Base-by-base conservation (phyloP, 108 stramenopile species). In the Fragilaria crotonensis region DNA sequence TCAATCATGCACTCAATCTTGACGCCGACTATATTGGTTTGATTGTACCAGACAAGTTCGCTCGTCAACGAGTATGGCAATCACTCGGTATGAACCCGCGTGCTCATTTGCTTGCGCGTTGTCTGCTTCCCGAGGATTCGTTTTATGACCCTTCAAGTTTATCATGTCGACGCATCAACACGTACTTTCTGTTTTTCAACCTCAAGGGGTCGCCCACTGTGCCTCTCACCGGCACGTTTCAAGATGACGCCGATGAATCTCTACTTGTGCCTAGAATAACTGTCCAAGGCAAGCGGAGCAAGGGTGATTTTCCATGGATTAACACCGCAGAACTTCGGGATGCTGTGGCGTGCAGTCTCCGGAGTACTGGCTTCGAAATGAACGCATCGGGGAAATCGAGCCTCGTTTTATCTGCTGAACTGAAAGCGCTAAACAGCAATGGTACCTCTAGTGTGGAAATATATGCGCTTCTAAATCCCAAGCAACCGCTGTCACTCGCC, bases 21-120 rank as follows among this genome's bases (percentile, higher is more conserved):
- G 14, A 45, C 0, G 75, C 75, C 0, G 20, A 54, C 3, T 64
- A 51, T 56, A 49, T 76, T 11, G 75, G 48, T 20, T 30, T 76
- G 19, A 67, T 76, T 50, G 64, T 65, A 19, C 75, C 75, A 0
- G 50, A 54, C 41, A 71, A 71, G 49, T 76, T 76, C 68, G 70
- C 58, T 25, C 45, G 70, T 30, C 25, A 31, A 33, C 45, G 68
- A 11, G 56, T 71, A 20, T 71, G 70, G 75, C 23, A 25, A 25
- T 66, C 75, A 9, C 44, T 71, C 30, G 75, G 66, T 1, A 48
- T 76, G 57, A 22, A 47, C 4, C 25, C 53, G 5, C 30, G 33
- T 1, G 55, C 57, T 48, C 49, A 59, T 28, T 48, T 76, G 19
- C 31, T 63, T 47, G 70, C 45, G 20, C 60, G 75, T 3, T 68